Base-by-base conservation (phyloP, 164 flowering plant genomes). In the Nelumbo lutea region DNA sequence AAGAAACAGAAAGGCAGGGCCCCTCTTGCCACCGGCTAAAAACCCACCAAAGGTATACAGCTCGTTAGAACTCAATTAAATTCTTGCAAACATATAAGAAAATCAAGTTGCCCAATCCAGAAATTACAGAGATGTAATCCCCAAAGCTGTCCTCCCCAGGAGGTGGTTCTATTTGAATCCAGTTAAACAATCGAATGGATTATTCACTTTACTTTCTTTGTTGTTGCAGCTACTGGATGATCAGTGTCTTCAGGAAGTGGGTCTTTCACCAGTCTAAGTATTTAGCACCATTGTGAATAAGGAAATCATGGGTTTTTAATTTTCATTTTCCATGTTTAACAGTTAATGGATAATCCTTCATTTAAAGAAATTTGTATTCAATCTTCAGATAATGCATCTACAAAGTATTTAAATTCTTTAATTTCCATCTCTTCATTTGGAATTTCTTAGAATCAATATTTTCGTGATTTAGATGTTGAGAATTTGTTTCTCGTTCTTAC, bases 21-120 rank as follows among this genome's bases (percentile, higher is more conserved):
- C 68, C 3, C 76, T 78, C 27, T 60, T 88, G 58, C 85, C 87
- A 0, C 92, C 89, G 0, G 60, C 79, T 27, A 53, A 5, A 44
- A 80, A 76, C 75, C 85, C 71, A 14, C 52, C 81, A 3, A 82
- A 79, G 86, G 86, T 83, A 72, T 27, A 7, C 50, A n/a, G 2
- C 41, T 7, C 5, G 5, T 40, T 65, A 27, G 27, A 27, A 27
- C 13, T 52, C 43, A 64, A 9, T 45, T 64, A 9, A 27, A 27
- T 27, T 27, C 27, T 27, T 27, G 27, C 27, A 27, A 27, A 27
- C 27, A 27, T 27, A 27, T 27, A 27, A 27, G 27, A 27, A 27
- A 27, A 27, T 27, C 27, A 27, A 27, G 27, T 27, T 27, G 27
- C 27, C 27, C 27, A 27, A 27, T 0, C 27, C 27, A 27, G 0